Conservation (phyloP, 768 basidiomycete species). For the Termitomyces sp. region DNA sequence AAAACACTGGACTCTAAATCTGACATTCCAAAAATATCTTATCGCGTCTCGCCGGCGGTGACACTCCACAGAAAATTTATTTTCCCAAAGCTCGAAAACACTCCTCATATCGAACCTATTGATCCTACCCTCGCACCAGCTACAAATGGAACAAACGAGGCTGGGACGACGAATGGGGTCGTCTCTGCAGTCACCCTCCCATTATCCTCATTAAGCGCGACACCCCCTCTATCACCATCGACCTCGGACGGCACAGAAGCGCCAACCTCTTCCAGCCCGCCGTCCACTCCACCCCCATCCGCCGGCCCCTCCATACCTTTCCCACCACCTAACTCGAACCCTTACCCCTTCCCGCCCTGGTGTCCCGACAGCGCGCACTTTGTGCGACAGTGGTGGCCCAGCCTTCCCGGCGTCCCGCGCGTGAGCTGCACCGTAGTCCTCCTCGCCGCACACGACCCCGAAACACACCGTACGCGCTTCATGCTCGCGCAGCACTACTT, state of each 20-base stretch:
- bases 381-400: slow-evolving; percentile 81
- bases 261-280: background rate
- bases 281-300: slow-evolving; percentile 1
- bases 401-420: slow-evolving; percentile 55
- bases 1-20: slow-evolving; percentile 18
- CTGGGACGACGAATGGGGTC: background rate
- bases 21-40: slow-evolving; percentile 36
- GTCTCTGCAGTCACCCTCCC: background rate
- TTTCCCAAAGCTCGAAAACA: slow-evolving; percentile 32
- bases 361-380: slow-evolving; percentile 74
- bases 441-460: slow-evolving; percentile 58
- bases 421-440: slow-evolving; percentile 73
- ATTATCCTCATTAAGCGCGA: background rate
- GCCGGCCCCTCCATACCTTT: slow-evolving; percentile 6
- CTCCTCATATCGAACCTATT: background rate
- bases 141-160: background rate
- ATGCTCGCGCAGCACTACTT: slow-evolving; percentile 78
- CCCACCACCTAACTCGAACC: slow-evolving; percentile 35
- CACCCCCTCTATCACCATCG: background rate
- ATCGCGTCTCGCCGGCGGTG: slow-evolving; percentile 37
- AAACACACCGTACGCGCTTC: slow-evolving; percentile 55
- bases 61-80: slow-evolving; percentile 50
- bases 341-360: slow-evolving; percentile 66
- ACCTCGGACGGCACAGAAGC: background rate
- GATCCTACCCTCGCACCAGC: background rate